Conservation (phyloP, 208 protist genomes). For the Wallacemonas sp. region DNA sequence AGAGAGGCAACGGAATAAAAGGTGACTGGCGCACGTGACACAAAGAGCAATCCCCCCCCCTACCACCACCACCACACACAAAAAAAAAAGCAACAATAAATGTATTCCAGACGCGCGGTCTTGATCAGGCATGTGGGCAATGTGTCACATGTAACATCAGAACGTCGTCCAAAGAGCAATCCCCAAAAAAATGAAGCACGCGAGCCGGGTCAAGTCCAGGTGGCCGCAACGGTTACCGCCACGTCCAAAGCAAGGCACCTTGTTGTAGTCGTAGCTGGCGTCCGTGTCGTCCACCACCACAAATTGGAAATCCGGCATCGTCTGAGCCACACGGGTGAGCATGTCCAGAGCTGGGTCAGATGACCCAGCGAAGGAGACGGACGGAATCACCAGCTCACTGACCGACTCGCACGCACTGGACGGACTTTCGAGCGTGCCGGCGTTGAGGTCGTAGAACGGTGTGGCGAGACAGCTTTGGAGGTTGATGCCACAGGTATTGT, state of each 20-base stretch:
- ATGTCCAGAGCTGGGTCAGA: constrained; percentile 31
- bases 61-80: too few species aligned
- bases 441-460: constrained; percentile 32
- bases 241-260: constrained; percentile 49
- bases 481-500: constrained; percentile 38
- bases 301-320: constrained; percentile 45
- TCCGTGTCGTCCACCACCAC: constrained; percentile 48
- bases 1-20: too few species aligned
- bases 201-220: too few species aligned
- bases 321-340: constrained; percentile 33
- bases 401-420: neutral
- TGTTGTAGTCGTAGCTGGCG: constrained; percentile 30
- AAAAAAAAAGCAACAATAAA: too few species aligned
- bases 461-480: constrained; percentile 36
- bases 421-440: constrained; percentile 14
- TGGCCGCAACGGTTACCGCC: too few species aligned
- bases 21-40: too few species aligned
- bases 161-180: too few species aligned
- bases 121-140: too few species aligned
- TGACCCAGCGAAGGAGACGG: constrained; percentile 21
- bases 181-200: too few species aligned
- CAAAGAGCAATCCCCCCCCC: too few species aligned
- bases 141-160: too few species aligned
- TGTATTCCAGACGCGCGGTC: too few species aligned
- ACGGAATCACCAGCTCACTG: constrained; percentile 40